Evolutionary conservation across 148 eudicot species (phyloP), one percentile per base, ranked within the genome.

Genomic region (Rhododendron simsii): DNA sequence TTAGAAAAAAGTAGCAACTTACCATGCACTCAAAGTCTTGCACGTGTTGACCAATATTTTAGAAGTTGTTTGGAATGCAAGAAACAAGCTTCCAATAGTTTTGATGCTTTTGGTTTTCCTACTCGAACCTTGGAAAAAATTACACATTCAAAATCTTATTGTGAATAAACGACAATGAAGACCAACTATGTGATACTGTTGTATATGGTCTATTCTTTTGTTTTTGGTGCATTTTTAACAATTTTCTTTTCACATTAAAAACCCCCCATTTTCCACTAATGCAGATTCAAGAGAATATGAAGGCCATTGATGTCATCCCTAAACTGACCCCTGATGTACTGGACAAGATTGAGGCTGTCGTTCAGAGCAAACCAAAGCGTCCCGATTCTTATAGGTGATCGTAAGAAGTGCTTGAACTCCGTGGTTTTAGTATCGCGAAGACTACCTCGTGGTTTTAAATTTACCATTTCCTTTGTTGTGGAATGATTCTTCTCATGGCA

Each of bases 231-330:
- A 67, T 67, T 67, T 67, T 67, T 10, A 18, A 59, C 65, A 59
- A 57, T 57, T 2, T 16, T 18, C 26, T 28, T 14, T 14, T 39
- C 78, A 33, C 48, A 35, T 57, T 59, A 82, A 81, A 81, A 59
- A 13, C 23, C 39, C 55, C 3, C 26, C 39, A 5, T 78, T 90
- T 83, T 61, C 2, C 11, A 35, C 6, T 14, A 82, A 71, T 91
- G 92, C 93, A 95, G 98, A 84, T 95, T 84, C 86, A 91, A 88
- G 98, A 95, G 86, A 95, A 95, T 86, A 95, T 95, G 98, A 95
- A 94, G 87, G 98, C 98, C 11, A 85, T 95, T 57, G 87, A 89
- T 85, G 98, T 93, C 10, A 93, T 95, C 82, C 98, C 98, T 8
- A 78, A 87, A 92, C 94, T 95, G 35, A 95, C 98, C 6, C 93